These are phyloP conservation scores for Scutellaria minor DNA, from an alignment of 257 asterid species.

Conservation along the genomic window DNA sequence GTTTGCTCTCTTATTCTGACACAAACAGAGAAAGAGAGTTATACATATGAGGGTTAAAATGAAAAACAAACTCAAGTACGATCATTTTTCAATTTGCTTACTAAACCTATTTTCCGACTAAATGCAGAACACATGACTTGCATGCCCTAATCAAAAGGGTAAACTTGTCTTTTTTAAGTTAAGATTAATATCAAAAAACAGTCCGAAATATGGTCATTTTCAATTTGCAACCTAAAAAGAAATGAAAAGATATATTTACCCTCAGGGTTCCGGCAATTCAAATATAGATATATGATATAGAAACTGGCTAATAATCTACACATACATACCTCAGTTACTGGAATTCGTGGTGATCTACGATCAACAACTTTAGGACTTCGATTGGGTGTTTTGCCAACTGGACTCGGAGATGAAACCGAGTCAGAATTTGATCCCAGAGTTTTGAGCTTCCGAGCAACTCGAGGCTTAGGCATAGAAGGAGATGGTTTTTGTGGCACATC, in stretches of 20 bases:
- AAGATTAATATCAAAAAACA: too few species aligned
- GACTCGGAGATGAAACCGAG: slow-evolving; percentile 55
- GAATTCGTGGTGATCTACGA: slow-evolving; percentile 64
- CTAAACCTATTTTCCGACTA: too few species aligned
- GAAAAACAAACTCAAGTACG: not conserved
- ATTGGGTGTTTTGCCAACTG: slow-evolving; percentile 51
- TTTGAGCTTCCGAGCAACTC: slow-evolving; percentile 59
- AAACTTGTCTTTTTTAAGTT: too few species aligned
- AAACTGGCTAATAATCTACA: not conserved
- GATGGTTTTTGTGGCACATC: slow-evolving; percentile 56
- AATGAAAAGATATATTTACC: too few species aligned
- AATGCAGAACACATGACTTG: too few species aligned
- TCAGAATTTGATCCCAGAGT: slow-evolving; percentile 47
- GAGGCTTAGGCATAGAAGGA: slow-evolving; percentile 47
- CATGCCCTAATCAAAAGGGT: too few species aligned
- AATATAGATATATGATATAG: not conserved
- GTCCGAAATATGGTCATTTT: too few species aligned
- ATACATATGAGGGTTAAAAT: not conserved
- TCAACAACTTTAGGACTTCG: slow-evolving; percentile 64
- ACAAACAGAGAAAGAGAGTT: not conserved
- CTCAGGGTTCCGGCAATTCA: too few species aligned
- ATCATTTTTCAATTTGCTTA: too few species aligned
- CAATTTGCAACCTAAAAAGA: too few species aligned
- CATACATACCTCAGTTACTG: slow-evolving; percentile 58
- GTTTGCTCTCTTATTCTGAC: slow-evolving; percentile 63